Conservation (phyloP, 495 filamentous ascomycete genomes). For the Schizothecium vesticola region DNA sequence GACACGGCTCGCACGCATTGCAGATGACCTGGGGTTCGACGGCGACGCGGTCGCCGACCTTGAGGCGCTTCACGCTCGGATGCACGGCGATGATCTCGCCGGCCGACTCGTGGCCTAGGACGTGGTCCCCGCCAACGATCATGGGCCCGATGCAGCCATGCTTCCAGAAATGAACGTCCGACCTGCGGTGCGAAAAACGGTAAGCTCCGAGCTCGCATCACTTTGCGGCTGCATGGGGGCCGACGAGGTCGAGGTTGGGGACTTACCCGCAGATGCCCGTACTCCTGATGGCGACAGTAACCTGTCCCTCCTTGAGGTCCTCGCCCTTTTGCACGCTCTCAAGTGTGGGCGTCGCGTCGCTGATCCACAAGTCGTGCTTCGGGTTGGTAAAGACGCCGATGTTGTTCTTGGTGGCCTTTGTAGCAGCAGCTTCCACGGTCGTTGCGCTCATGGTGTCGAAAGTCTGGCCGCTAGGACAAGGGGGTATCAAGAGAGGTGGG, state of each 20-base stretch:
- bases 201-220: neutral
- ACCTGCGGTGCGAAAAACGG: slow-evolving; percentile 43
- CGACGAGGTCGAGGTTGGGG: slow-evolving; percentile 1
- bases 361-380: slow-evolving; percentile 84
- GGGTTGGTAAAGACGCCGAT: slow-evolving; percentile 96
- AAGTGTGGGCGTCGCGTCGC: slow-evolving; percentile 65
- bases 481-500: neutral
- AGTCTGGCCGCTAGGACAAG: neutral
- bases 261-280: slow-evolving; percentile 89
- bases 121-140: slow-evolving; percentile 80
- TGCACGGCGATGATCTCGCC: slow-evolving; percentile 78
- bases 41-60: slow-evolving; percentile 80
- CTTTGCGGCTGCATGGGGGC: neutral
- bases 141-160: slow-evolving; percentile 89
- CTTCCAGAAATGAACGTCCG: slow-evolving; percentile 95
- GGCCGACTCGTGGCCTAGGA: slow-evolving; percentile 81
- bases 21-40: slow-evolving; percentile 90
- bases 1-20: slow-evolving; percentile 79
- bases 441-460: neutral
- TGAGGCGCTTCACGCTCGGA: slow-evolving; percentile 66
- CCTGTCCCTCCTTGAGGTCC: slow-evolving; percentile 70
- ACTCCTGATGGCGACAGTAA: slow-evolving; percentile 77
- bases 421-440: slow-evolving; percentile 1
- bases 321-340: slow-evolving; percentile 69
- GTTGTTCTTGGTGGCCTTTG: slow-evolving; percentile 61